Evolutionary conservation across 1,284 basidiomycete genomes (phyloP), one percentile per base, ranked within the genome.

Genomic region (Xerocomus nothofagi): DNA sequence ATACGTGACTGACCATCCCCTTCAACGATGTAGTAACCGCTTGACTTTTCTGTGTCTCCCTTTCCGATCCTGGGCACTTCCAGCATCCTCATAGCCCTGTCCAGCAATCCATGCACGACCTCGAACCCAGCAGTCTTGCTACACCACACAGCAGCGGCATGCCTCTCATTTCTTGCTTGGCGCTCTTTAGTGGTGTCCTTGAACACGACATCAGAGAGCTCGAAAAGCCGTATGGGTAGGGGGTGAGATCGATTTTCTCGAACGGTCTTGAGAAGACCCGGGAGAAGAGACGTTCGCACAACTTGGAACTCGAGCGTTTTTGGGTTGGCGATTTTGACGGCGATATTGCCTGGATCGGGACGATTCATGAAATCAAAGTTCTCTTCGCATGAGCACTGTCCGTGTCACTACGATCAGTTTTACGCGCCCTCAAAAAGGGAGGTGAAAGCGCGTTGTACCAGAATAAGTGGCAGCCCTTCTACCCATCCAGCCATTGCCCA

Each of bases 251-350:
- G 85, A 75, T 99, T 99, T 74, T 99, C 96, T 52, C 97, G 86
- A 36, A 98, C 78, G 26, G 95, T 97, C 75, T 99, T 99, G 62
- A 99, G 84, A 30, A 99, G 81, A 44, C 96, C 96, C 12, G 96
- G 94, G 8, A 99, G 74, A 43, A 99, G 82, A 15, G 94, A 93
- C 0, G 97, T 98, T 53, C 97, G 87, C 44, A 98, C 94, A 54
- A 99, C 91, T 73, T 99, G 96, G 75, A 97, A 99, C 71, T 99
- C 97, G 57, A 93, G 80, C 33, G 96, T 94, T 73, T 98, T 98
- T 2, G 96, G 96, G 71, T 99, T 99, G 50, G 89, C 93, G 55
- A 99, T 90, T 50, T 89, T 88, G 57, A 99, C 86, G 9, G 90
- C 96, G 30, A 81, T 78, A 40, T 80, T 81, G 26, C 86, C 86